Evolutionary conservation across 352 stramenopile genomes (phyloP).

Genomic region (Phytophthora palmivora): DNA sequence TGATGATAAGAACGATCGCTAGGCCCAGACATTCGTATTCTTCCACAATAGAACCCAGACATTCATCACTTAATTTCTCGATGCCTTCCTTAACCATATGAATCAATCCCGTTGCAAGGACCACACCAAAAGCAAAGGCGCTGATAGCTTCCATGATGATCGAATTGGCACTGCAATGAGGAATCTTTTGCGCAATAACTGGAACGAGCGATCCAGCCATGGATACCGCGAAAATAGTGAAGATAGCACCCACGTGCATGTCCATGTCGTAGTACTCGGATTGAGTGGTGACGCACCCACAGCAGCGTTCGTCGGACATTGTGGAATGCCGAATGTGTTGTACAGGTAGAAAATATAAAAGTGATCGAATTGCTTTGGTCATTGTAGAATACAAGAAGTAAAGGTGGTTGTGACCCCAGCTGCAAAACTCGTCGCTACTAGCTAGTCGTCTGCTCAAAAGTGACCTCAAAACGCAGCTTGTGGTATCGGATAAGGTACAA

Average conservation of each 20-base stretch:
- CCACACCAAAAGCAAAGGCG: constrained; percentile 61
- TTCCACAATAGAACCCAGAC: constrained; percentile 49
- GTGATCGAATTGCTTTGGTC: too few species aligned
- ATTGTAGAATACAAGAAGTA: too few species aligned
- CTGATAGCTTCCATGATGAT: constrained; percentile 51
- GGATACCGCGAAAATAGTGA: constrained; percentile 56
- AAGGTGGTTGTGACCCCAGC: too few species aligned
- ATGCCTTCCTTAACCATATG: constrained; percentile 69
- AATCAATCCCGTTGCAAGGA: constrained; percentile 68
- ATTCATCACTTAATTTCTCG: constrained; percentile 55
- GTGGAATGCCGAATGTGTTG: too few species aligned
- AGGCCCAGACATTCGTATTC: constrained; percentile 57
- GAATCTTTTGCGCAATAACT: constrained; percentile 38
- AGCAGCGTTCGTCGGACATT: constrained; percentile 8
- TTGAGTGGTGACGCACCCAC: background rate
- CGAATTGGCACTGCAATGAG: constrained; percentile 20
- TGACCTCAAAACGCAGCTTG: too few species aligned
- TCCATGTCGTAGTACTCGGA: constrained; percentile 30
- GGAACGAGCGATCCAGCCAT: constrained; percentile 40
- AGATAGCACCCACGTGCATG: constrained; percentile 49
- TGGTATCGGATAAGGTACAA: too few species aligned
- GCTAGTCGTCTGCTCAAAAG: too few species aligned
- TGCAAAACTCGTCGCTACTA: too few species aligned
- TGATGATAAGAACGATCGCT: constrained; percentile 59
- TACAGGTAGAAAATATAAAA: too few species aligned